phyloP scores from a whole-genome alignment of 139 green algal species.

The Mesostigma viride region DNA sequence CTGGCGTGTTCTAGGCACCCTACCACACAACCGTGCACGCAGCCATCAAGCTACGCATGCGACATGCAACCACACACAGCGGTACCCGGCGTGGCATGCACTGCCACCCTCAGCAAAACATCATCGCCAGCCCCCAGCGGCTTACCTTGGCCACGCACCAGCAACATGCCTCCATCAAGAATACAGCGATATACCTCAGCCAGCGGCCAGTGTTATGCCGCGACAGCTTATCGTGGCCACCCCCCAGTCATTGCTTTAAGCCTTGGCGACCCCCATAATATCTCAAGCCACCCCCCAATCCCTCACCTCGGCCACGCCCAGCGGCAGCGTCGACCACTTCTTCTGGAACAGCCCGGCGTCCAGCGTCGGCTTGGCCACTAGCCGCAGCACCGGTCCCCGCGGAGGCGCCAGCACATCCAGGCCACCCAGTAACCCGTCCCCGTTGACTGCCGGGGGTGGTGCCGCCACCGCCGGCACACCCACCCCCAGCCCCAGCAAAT shows the following conservation, averaged over 20 bases:
- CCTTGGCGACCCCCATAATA: background rate
- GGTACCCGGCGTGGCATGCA: no score
- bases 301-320: slow-evolving; percentile 26
- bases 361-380: slow-evolving; percentile 24
- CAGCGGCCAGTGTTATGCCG: background rate
- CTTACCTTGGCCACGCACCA: background rate
- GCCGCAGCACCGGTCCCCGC: slow-evolving; percentile 4
- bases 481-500: no score
- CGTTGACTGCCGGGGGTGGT: background rate
- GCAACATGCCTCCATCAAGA: background rate
- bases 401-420: background rate
- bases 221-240: background rate
- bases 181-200: background rate
- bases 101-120: no score
- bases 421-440: no score
- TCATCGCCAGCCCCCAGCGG: no score
- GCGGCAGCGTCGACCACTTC: slow-evolving; percentile 48
- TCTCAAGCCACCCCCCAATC: slow-evolving; percentile 4
- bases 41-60: no score
- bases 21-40: no score
- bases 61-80: no score
- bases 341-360: slow-evolving; percentile 49
- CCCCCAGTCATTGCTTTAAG: background rate
- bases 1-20: no score
- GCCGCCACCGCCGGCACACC: background rate